A percentile compares a stretch with the other conserved stretches of the same genome.
Conservation (phyloP, 495 filamentous ascomycete genomes). For the Penicillium arizonense region DNA sequence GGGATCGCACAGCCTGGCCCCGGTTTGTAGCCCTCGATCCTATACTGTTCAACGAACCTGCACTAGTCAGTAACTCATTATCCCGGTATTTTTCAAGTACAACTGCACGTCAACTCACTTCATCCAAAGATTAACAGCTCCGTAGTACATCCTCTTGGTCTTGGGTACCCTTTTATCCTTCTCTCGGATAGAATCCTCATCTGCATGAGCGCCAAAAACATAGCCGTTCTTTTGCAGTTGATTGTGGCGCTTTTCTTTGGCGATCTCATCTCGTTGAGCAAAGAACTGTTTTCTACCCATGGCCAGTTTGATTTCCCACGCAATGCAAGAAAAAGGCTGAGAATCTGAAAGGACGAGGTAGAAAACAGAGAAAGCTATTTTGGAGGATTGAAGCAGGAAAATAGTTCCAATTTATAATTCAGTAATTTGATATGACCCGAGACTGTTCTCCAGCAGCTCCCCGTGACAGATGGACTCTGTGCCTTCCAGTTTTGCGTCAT, state of each 20-base stretch:
- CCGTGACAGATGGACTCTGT: background rate
- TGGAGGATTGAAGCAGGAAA: background rate
- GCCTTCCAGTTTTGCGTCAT: background rate
- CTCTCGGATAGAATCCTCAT: slow-evolving; percentile 11
- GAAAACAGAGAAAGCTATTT: slow-evolving; percentile 62
- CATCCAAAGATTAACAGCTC: slow-evolving; percentile 7
- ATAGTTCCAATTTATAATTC: background rate
- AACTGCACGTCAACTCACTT: slow-evolving; percentile 8
- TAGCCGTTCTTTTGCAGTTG: slow-evolving; percentile 13
- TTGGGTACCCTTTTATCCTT: slow-evolving; percentile 18
- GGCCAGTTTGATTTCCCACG: slow-evolving; percentile 15
- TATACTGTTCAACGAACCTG: slow-evolving; percentile 9
- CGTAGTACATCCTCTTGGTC: slow-evolving; percentile 13
- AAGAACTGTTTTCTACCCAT: slow-evolving; percentile 13
- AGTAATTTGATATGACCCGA: background rate
- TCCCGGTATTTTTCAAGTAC: background rate
- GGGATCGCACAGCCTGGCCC: slow-evolving; percentile 2
- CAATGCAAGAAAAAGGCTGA: slow-evolving; percentile 44
- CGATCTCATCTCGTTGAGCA: slow-evolving; percentile 12
- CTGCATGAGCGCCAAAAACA: slow-evolving; percentile 16
- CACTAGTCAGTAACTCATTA: slow-evolving; percentile 1
- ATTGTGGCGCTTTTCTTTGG: slow-evolving; percentile 2
- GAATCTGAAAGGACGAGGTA: slow-evolving; percentile 30
- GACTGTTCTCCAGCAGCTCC: background rate
- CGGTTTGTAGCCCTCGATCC: slow-evolving; percentile 8